phyloP scores from a whole-genome alignment of 805 yeast species.

The Pichia eremophila region DNA sequence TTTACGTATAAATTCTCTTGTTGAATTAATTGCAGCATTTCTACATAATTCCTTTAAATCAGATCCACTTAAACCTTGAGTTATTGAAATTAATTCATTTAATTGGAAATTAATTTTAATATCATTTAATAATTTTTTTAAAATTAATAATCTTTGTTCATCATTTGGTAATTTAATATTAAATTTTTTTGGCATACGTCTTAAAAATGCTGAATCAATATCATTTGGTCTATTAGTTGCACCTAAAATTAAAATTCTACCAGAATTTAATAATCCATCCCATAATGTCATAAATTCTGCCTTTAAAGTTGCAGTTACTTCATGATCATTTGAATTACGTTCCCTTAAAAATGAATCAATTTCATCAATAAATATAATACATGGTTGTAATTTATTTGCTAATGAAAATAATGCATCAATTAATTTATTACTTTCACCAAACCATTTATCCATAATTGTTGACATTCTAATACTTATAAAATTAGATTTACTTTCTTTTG shows the following conservation, averaged over 20 bases:
- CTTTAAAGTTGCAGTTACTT: constrained; percentile 86
- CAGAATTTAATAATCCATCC: constrained; percentile 80
- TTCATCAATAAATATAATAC: constrained; percentile 92
- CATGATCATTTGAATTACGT: constrained; percentile 78
- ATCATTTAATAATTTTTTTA: constrained; percentile 57
- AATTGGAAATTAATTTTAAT: constrained; percentile 63
- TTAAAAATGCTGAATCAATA: constrained; percentile 83
- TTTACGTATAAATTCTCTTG: constrained; percentile 66
- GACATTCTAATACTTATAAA: constrained; percentile 90
- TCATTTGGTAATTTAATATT: constrained; percentile 64
- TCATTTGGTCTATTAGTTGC: constrained; percentile 92
- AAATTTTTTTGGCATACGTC: constrained; percentile 89
- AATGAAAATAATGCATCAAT: constrained; percentile 88
- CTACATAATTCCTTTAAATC: constrained; percentile 87
- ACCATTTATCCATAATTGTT: constrained; percentile 93
- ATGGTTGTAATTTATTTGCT: constrained; percentile 85
- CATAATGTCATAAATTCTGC: constrained; percentile 97
- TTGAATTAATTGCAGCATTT: constrained; percentile 85
- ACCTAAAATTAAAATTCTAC: constrained; percentile 80
- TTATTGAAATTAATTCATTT: constrained; percentile 46
- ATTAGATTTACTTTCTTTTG: constrained; percentile 84
- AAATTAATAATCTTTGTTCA: constrained; percentile 59
- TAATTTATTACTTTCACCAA: constrained; percentile 90
- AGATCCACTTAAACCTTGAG: constrained; percentile 80
- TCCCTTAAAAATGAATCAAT: constrained; percentile 91